Evolutionary conservation across 495 filamentous ascomycete species (phyloP).

Genomic region (Penicillium ochrochloron): DNA sequence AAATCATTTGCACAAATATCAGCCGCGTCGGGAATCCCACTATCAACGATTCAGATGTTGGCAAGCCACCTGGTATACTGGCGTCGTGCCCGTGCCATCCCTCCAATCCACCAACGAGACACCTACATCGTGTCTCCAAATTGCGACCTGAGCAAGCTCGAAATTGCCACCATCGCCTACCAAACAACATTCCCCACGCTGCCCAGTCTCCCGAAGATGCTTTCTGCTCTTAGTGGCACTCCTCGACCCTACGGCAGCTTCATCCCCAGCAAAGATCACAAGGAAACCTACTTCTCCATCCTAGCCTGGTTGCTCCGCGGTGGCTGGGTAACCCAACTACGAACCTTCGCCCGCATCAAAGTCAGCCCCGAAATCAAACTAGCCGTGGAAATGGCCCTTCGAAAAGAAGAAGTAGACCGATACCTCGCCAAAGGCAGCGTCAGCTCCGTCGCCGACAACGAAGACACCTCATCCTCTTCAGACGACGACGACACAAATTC

Average conservation of each 20-base stretch:
- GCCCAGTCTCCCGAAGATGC: conserved; percentile 81
- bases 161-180: conserved; percentile 72
- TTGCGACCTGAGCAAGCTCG: conserved; percentile 76
- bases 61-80: conserved; percentile 94
- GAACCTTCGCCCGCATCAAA: conserved; percentile 83
- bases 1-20: conserved; percentile 85
- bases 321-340: conserved; percentile 89
- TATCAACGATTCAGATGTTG: conserved; percentile 79
- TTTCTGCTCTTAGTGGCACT: conserved; percentile 72
- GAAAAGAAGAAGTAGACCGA: conserved; percentile 50
- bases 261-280: conserved; percentile 88
- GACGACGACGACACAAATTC: conserved; percentile 37
- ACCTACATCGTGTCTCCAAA: conserved; percentile 95
- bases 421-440: conserved; percentile 41
- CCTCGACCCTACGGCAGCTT: conserved; percentile 80
- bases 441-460: conserved; percentile 25
- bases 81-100: conserved; percentile 89
- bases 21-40: conserved; percentile 69
- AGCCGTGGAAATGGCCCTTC: conserved; percentile 48
- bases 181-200: conserved; percentile 76
- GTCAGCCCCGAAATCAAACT: conserved; percentile 55
- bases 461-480: conserved; percentile 10
- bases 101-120: conserved; percentile 85
- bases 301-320: conserved; percentile 90
- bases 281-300: conserved; percentile 83